Base-by-base conservation (phyloP, 495 filamentous ascomycete species). In the Daldinia loculata region DNA sequence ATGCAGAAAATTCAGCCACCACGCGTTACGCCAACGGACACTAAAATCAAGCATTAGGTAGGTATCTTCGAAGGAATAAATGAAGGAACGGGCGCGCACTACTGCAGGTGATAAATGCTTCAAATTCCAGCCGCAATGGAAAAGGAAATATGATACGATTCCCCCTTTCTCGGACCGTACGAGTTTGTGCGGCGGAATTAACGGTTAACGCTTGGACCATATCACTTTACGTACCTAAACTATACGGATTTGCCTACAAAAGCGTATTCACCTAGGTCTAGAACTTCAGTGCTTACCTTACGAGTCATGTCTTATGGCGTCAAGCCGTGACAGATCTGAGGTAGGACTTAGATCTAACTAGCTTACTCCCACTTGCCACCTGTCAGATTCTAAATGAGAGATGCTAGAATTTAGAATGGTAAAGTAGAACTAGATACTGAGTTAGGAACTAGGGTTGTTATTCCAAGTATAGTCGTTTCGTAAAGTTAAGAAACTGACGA, bases 31-130 rank as follows among this genome's bases (percentile, higher is more conserved):
- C 17, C 15, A 53, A 6, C 26, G 50, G 50, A 17, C 12, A 29
- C 50, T 53, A 53, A 48, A 53, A 53, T 53, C 50, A 53, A 53
- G 50, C 50, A 53, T 53, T 17, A 53, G n/a, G n/a, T n/a, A n/a
- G n/a, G n/a, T n/a, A n/a, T n/a, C 15, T 6, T 53, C 1, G 50
- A 29, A 53, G 50, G 50, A 53, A 53, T 53, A 30, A 53, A 53
- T 30, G 50, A 6, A 48, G 43, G 50, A 53, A 24, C 12, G 1
- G 43, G 9, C 8, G 43, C 17, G 8, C 12, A 30, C 24, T 30
- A 30, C 50, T 53, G 43, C 43, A 48, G 11, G 43, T 48, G 43
- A 48, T 22, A 22, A 48, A 19, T 48, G 7, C 17, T 48, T 48
- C 7, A 11, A 11, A 24, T 22, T 14, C 43, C 43, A 48, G 50